Conservation (phyloP, 2,329 filamentous ascomycete genomes). For the Diaporthe vexans region DNA sequence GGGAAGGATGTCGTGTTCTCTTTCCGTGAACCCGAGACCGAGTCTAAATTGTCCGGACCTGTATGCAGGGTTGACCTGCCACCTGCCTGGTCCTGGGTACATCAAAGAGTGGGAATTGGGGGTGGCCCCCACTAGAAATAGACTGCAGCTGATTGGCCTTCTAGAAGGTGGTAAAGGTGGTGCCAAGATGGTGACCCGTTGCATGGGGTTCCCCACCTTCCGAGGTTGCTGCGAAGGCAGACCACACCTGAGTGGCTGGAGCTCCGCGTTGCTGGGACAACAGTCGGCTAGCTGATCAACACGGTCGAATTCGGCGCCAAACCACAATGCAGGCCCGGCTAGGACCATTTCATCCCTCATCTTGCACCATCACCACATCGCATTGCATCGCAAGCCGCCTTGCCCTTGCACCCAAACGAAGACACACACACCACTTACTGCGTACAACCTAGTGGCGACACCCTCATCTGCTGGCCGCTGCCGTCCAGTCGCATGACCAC, state of each 20-base stretch:
- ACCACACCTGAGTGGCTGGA: slow-evolving; percentile 4
- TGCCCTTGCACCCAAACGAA: neutral
- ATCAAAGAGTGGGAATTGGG: no score
- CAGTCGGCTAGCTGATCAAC: slow-evolving; percentile 5
- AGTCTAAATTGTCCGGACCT: slow-evolving; percentile 15
- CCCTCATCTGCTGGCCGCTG: neutral
- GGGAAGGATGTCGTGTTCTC: slow-evolving; percentile 21
- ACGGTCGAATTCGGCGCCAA: neutral
- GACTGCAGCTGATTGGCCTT: slow-evolving; percentile 27
- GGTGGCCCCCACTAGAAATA: slow-evolving; percentile 17
- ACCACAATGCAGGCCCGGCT: neutral
- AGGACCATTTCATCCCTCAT: slow-evolving; percentile 1
- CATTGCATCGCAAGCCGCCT: slow-evolving; percentile 27
- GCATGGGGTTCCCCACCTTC: neutral
- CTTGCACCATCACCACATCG: slow-evolving; percentile 15
- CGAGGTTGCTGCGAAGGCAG: neutral
- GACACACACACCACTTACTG: slow-evolving; percentile 16
- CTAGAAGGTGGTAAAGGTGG: neutral
- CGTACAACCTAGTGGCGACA: slow-evolving; percentile 1
- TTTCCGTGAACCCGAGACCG: slow-evolving; percentile 20
- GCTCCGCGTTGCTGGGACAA: slow-evolving; percentile 28
- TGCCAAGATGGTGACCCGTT: neutral
- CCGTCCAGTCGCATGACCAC: neutral
- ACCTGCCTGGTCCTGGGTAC: neutral
- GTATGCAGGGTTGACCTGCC: slow-evolving; percentile 6